Evolutionary conservation across 805 yeast genomes (phyloP), one percentile per base, ranked within the genome.

Genomic region (Maudiozyma serrabonitensis): DNA sequence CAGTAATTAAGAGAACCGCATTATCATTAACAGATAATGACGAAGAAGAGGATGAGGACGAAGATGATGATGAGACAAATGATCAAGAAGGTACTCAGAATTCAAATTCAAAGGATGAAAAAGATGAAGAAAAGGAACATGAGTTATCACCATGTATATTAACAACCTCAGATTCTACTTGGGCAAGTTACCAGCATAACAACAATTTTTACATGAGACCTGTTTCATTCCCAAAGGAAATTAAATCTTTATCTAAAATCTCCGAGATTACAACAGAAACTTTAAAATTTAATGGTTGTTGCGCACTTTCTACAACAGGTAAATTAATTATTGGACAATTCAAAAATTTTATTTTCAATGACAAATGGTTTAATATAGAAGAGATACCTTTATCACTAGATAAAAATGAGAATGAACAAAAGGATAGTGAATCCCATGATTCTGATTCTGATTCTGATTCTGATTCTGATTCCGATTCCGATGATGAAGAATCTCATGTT

Each of bases 151-250:
- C 42, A 4, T 58, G 63, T 21, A 59, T 70, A 0, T 47, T 69
- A 2, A 61, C 69, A 1, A 64, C 63, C 47, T 59, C 69, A 1
- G 59, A 63, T 16, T 56, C 56, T 41, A 61, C 73, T 1, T 71
- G 73, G 73, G 49, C 62, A 1, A 56, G 64, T 31, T 61, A 66
- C 32, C 64, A 62, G 13, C 25, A 48, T 9, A 50, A 58, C 18
- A 43, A 53, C 0, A 34, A 55, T 2, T 50, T 59, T 16, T 58
- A 59, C 43, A 56, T 69, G 12, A 60, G 63, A 40, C 68, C 70
- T 4, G 11, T 69, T 1, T 38, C 62, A 8, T 43, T 53, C 7
- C 43, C 56, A 1, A 64, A 63, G 6, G 46, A 47, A 12, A 38
- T 41, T 3, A 45, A 35, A 7, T 47, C 42, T 18, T 47, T 64